Evolutionary conservation across 345 rosid genomes (phyloP).

Genomic region (Populus nigra): DNA sequence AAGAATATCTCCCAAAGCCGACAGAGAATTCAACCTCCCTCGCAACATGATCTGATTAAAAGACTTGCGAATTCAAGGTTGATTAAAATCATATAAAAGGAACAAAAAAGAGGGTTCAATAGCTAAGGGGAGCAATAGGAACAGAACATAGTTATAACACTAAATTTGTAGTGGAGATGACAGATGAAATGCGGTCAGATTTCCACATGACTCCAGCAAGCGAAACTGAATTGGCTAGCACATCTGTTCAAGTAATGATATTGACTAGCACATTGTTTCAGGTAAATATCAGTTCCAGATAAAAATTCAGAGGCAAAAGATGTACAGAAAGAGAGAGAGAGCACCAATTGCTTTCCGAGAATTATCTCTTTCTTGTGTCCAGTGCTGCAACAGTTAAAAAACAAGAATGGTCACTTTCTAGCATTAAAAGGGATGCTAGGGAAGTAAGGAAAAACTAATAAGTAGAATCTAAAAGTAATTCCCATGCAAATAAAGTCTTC

Average conservation of each 20-base stretch:
- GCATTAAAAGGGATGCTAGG: not conserved
- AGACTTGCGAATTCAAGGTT: not conserved
- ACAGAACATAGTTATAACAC: not conserved
- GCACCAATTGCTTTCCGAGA: constrained; percentile 70
- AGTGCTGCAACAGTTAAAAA: constrained; percentile 54
- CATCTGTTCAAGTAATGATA: not conserved
- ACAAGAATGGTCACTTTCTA: constrained; percentile 15
- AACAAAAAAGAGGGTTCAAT: not conserved
- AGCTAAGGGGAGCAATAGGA: not conserved
- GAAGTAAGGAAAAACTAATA: no score
- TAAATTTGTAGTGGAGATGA: not conserved
- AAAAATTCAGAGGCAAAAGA: not conserved
- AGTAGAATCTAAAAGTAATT: no score
- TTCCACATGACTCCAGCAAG: not conserved
- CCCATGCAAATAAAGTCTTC: no score
- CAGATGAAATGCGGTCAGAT: not conserved
- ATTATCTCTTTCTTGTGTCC: constrained; percentile 73
- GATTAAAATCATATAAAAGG: not conserved
- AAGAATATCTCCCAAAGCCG: not conserved
- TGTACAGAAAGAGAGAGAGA: not conserved
- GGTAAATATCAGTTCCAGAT: not conserved
- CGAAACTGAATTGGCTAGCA: not conserved
- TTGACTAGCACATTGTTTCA: no score
- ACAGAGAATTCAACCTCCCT: not conserved
- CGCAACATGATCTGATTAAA: not conserved